Percentiles rank a stretch among this genome's conserved stretches.
Evolutionary conservation across 495 filamentous ascomycete genomes (phyloP).

Genomic region (Penicillium nucicola): DNA sequence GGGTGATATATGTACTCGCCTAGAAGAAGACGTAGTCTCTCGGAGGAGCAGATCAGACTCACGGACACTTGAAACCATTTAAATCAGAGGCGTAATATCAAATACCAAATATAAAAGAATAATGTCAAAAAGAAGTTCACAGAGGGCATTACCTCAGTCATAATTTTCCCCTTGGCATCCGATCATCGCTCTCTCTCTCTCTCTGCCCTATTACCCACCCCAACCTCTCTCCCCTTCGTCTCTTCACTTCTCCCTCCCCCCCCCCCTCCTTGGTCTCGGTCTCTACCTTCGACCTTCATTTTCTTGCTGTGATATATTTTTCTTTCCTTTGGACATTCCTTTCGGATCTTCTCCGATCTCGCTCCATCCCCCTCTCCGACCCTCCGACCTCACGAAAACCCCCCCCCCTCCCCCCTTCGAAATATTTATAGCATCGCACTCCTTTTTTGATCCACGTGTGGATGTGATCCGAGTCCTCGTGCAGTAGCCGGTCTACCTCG

Average conservation of each 20-base stretch:
- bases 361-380: constrained; percentile 19
- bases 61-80: too few relatives aligned
- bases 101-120: neutral
- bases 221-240: constrained; percentile 17
- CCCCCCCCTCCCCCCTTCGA: constrained; percentile 6
- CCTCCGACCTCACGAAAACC: constrained; percentile 1
- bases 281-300: constrained; percentile 7
- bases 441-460: constrained; percentile 22
- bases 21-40: too few relatives aligned
- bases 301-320: constrained; percentile 11
- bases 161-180: constrained; percentile 15
- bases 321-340: constrained; percentile 19
- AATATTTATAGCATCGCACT: constrained; percentile 25
- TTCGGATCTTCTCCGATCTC: constrained; percentile 7
- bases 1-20: too few relatives aligned
- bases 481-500: constrained; percentile 36
- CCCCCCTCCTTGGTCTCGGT: constrained; percentile 3
- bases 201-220: constrained; percentile 15
- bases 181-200: constrained; percentile 21
- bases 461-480: constrained; percentile 26
- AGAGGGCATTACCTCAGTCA: neutral
- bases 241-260: constrained; percentile 5
- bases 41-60: too few relatives aligned
- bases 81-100: neutral
- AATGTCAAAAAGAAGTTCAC: neutral